Conservation (phyloP, 2,329 filamentous ascomycete species). For the Lecanicillium sp. region DNA sequence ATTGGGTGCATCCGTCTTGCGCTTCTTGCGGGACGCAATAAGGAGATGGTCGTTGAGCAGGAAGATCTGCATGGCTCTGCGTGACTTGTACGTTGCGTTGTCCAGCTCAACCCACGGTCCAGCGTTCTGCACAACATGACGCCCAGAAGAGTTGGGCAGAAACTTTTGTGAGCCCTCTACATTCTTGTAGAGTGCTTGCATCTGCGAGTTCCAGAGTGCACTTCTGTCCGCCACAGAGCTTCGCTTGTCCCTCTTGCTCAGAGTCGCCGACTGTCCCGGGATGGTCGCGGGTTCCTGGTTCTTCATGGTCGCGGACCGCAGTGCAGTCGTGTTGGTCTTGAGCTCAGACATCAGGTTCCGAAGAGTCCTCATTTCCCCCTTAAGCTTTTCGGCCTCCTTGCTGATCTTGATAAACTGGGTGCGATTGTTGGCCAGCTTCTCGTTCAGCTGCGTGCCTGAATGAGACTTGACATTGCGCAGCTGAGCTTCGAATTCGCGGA, state of each 20-base stretch:
- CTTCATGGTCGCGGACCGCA: conserved; percentile 52
- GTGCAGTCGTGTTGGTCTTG: conserved; percentile 65
- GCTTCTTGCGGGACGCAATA: conserved; percentile 87
- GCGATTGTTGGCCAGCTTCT: conserved; percentile 93
- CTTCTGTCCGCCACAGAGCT: conserved; percentile 75
- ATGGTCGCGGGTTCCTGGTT: conserved; percentile 38
- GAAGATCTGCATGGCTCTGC: conserved; percentile 83
- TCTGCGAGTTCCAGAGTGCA: conserved; percentile 60
- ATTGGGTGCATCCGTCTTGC: conserved; percentile 62
- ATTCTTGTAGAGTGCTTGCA: conserved; percentile 80
- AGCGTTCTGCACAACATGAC: conserved; percentile 89
- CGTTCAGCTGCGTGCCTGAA: conserved; percentile 78
- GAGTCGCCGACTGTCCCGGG: conserved; percentile 41
- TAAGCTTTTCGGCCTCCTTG: conserved; percentile 96
- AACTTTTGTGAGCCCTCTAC: conserved; percentile 99
- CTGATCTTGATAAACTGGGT: conserved; percentile 99
- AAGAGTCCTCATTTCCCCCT: conserved; percentile 88
- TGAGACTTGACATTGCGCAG: conserved; percentile 70
- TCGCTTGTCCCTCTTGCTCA: conserved; percentile 71
- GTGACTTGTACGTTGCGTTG: conserved; percentile 92
- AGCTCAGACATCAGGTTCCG: conserved; percentile 88
- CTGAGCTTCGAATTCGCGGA: conserved; percentile 70
- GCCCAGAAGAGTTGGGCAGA: conserved; percentile 79
- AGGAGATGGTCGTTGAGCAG: conserved; percentile 91
- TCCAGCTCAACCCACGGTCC: conserved; percentile 94